Evolutionary conservation across 2,329 filamentous ascomycete genomes (phyloP), one percentile per base, ranked within the genome.

Genomic region (Penicillium sp.): DNA sequence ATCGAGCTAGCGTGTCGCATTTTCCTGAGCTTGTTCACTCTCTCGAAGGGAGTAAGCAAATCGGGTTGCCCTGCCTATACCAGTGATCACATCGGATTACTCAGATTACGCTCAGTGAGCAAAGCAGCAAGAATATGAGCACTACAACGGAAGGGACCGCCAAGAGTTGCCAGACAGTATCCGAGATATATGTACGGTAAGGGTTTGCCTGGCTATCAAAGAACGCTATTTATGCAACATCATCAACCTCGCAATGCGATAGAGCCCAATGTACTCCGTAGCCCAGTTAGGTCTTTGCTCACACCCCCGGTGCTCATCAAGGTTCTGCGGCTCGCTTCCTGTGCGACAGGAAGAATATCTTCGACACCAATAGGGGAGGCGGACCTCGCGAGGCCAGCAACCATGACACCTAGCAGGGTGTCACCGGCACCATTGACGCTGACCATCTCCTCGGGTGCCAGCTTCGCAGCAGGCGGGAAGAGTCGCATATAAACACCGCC

Each of bases 401-500:
- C 80, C 56, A 97, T 67, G 14, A 92, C 89, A 0, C 94, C 95
- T 9, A 96, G 81, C 73, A 98, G 93, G 0, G 95, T 97, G 76
- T 99, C 95, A 0, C 95, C 95, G 2, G 92, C 92, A 0, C 94
- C 95, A 73, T 98, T 98, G 10, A 98, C 94, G 49, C 92, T 96
- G 1, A 94, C 87, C 1, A 96, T 82, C 27, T 95, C 86, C 19
- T 83, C 77, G 0, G 79, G 75, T 2, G 67, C 59, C 6, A 96
- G 82, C 16, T 80, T 77, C 71, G 90, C 87, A 0, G 84, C 85
- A 0, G 89, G 81, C 0, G 90, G 86, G 72, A 91, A 90, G 78
- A 88, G 72, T 6, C 87, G 77, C 88, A 97, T 92, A 70, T 97
- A 97, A 2, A 97, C 82, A 0, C 93, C 94, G 0, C 92, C 91